Evolutionary conservation across 768 basidiomycete genomes (phyloP), one percentile per base, ranked within the genome.

Genomic region (Hemileccinum rubropunctum): DNA sequence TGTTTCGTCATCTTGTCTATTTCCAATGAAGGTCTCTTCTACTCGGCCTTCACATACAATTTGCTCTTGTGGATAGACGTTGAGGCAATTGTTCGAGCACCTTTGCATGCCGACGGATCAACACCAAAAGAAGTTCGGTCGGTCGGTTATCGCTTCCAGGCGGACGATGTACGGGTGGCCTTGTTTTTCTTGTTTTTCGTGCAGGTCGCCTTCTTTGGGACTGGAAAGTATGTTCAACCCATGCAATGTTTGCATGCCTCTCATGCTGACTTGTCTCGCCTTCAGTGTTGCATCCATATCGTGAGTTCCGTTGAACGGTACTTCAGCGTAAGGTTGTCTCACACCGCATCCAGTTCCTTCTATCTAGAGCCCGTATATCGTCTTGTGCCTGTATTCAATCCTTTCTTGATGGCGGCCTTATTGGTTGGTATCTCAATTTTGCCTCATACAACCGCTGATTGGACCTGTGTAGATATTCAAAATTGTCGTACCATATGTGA

Each of bases 361-460:
- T 93, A 94, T 65, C 76, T 93, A 17, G 90, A 85, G 35, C 91
- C 91, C 3, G 91, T 93, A 7, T 93, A 91, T 59, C 85, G 91
- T 15, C 75, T 94, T 14, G 84, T 93, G 54, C 89, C 91, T 1
- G 78, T 90, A 43, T 94, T 94, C 64, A 87, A 77, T 53, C 91
- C 91, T 0, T 92, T 92, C 67, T 76, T 88, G 52, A 92, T 92
- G 91, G 77, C 84, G 0, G 63, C 79, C 4, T 74, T 90, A 18
- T 68, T 91, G 54, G 87, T 88, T 47, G n/a, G 75, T 37, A 12
- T 17, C 42, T 12, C 40, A 3, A 12, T 42, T 44, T 52, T 26
- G 35, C 41, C n/a, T 26, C 17, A 23, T 49, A 12, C 23, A 15
- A 17, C 36, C 27, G 36, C 36, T 62, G 38, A 55, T 41, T 17